phyloP scores from a whole-genome alignment of 129 eudicot genomes.

The Sambucus nigra region DNA sequence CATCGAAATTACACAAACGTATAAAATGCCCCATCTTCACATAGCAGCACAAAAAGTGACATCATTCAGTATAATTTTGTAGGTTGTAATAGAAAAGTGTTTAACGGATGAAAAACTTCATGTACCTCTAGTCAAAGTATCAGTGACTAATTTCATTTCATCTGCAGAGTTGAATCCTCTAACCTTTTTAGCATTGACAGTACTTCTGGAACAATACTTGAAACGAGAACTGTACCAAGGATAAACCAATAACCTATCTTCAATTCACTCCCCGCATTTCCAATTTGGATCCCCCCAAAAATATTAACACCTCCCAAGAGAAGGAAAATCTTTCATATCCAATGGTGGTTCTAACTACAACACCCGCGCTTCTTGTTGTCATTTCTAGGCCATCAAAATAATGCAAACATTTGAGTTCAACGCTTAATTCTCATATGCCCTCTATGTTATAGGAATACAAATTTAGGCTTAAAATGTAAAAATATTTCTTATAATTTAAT shows the following conservation, averaged over 20 bases:
- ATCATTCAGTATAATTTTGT: too few relatives aligned
- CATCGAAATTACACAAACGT: too few relatives aligned
- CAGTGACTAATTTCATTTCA: constrained; percentile 26
- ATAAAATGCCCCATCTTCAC: too few relatives aligned
- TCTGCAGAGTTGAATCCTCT: constrained; percentile 20
- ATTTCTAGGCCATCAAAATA: constrained; percentile 60
- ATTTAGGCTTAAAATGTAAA: too few relatives aligned
- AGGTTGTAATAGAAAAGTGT: too few relatives aligned
- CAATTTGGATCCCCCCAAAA: constrained; percentile 70
- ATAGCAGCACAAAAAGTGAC: too few relatives aligned
- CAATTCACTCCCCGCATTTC: constrained; percentile 61
- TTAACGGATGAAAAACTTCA: too few relatives aligned
- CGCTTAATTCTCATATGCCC: too few relatives aligned
- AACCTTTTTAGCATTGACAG: constrained; percentile 39
- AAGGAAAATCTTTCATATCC: constrained; percentile 63
- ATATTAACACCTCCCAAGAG: constrained; percentile 68
- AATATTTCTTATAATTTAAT: too few relatives aligned
- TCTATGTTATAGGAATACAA: too few relatives aligned
- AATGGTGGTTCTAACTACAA: constrained; percentile 79
- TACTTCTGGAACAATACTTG: constrained; percentile 49
- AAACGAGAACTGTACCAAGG: constrained; percentile 36
- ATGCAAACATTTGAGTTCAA: constrained; percentile 73
- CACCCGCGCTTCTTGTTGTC: constrained; percentile 66
- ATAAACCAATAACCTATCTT: constrained; percentile 78
- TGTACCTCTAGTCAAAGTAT: not conserved